Percentiles rank a stretch among this genome's conserved stretches.
phyloP scores from a whole-genome alignment of 2,329 filamentous ascomycete species.

The Epichloe scottii region DNA sequence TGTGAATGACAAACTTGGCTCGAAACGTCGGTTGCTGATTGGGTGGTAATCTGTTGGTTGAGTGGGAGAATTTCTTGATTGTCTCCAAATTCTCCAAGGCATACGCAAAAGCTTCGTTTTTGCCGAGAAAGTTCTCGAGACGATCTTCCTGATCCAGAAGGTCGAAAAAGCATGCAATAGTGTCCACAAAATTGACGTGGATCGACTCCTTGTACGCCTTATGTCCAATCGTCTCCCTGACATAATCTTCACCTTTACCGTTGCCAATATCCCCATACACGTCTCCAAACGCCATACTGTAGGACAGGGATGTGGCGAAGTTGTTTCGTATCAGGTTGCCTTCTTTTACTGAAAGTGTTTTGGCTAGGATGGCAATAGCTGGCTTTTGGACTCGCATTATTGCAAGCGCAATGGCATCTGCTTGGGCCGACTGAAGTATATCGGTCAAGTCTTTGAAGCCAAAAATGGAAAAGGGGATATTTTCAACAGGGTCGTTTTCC shows the following conservation, averaged over 20 bases:
- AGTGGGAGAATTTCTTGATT: conserved; percentile 59
- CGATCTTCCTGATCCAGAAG: conserved; percentile 66
- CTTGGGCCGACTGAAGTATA: conserved; percentile 57
- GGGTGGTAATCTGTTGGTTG: conserved; percentile 51
- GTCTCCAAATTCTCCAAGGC: conserved; percentile 52
- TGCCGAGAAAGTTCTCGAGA: conserved; percentile 54
- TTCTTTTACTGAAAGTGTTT: conserved; percentile 39
- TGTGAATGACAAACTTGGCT: conserved; percentile 60
- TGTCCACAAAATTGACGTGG: conserved; percentile 59
- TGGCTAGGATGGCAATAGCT: conserved; percentile 47
- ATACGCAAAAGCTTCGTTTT: conserved; percentile 42
- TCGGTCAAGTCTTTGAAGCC: conserved; percentile 58
- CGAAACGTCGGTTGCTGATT: conserved; percentile 83
- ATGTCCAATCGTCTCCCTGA: conserved; percentile 58
- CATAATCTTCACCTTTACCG: conserved; percentile 47
- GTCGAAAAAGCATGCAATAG: conserved; percentile 64
- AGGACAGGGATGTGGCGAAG: conserved; percentile 72
- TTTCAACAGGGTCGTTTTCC: conserved; percentile 48
- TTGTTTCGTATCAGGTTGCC: conserved; percentile 49
- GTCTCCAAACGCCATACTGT: conserved; percentile 56
- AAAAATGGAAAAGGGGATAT: conserved; percentile 78
- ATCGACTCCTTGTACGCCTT: conserved; percentile 51
- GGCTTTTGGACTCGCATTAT: conserved; percentile 66
- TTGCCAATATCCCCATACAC: conserved; percentile 20
- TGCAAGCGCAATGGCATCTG: conserved; percentile 68